Base-by-base conservation (phyloP, 768 basidiomycete genomes). In the Sporobolomyces phaffii region DNA sequence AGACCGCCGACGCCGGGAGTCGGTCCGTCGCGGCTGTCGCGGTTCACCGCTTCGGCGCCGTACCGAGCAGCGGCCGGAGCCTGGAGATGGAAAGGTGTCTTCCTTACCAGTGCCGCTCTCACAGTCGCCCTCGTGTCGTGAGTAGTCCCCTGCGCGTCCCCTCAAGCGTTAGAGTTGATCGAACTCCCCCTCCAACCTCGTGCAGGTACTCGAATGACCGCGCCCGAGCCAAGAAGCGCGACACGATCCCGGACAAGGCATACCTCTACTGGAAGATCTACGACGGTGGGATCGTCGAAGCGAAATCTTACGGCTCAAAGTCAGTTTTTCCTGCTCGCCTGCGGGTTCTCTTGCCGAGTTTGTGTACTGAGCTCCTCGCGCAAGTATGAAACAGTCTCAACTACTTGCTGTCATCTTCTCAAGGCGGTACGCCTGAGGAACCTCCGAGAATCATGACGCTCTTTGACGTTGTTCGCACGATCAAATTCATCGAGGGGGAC, bases 211-310 rank as follows among this genome's bases (percentile, higher is more conserved):
- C 43, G 20, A 20, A 43, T 4, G 56, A 58, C 28, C 41, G 56
- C 5, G 43, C 41, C 2, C 26, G 43, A 18, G 56, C 43, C 3
- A 58, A 45, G 56, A 58, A 58, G 34, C 56, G 56, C 8, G 56
- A 58, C 33, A 13, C 26, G 28, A 45, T 58, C 24, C 26, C 38
- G 24, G 40, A 28, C 9, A 60, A 70, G 64, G 65, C 68, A 17
- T 65, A 64, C 36, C 64, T 75, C 41, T 70, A 73, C 64, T 75
- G 74, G 74, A 74, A 74, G 65, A 64, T 75, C 40, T 73, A 75
- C 59, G 70, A 73, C 34, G 75, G 74, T 13, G 66, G 71, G 11
- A 74, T 75, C 57, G 73, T 73, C 33, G 75, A 73, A 53, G 72
- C 73, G 1, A 73, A 72, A 48, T 69, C 68, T 3, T 51, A 64